Base-by-base conservation (phyloP, 2,329 filamentous ascomycete species). In the Aspergillus uvarum region DNA sequence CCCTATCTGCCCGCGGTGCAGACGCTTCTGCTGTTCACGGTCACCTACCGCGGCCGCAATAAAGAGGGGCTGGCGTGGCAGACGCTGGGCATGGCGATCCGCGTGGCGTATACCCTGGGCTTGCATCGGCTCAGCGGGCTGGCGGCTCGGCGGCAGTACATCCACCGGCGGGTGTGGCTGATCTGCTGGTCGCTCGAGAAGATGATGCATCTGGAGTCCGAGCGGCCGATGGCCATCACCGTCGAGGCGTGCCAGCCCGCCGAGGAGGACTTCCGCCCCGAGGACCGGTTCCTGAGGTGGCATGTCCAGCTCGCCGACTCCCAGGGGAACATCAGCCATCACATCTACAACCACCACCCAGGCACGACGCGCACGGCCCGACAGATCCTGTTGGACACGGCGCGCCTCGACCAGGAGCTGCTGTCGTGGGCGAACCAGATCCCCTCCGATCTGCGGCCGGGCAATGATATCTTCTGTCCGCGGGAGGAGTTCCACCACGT, bases 1-100 rank as follows among this genome's bases (percentile, higher is more conserved):
- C 63, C 63, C 3, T 65, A 65, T 38, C 51, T 61, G 1, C 63
- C 56, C 10, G 57, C 63, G 1, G 61, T 65, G 2, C 63, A 65
- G 49, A 50, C 63, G 1, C 31, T 65, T 5, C 42, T 65, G 0
- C 42, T 63, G 5, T 58, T 63, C 22, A 61, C 63, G 2, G 48
- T 65, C 1, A 51, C 49, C 1, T 65, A 65, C 21, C 51, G 63
- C 2, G 59, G 63, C 3, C 51, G 59, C 4, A 65, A 61, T 16
- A 53, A 61, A 26, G 63, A 61, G 24, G 63, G 61, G 0, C 60
- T 65, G 10, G 63, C 58, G 2, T 65, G 63, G 63, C 63, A 65
- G 19, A 61, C 54, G 1, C 44, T 65, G 2, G 63, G 63, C 4
- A 63, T 63, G 42, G 61, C 59, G 6, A 65, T 61, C 21, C 48